Evolutionary conservation across 169 alveolate genomes (phyloP).

Genomic region (Amoebophrya sp.): DNA sequence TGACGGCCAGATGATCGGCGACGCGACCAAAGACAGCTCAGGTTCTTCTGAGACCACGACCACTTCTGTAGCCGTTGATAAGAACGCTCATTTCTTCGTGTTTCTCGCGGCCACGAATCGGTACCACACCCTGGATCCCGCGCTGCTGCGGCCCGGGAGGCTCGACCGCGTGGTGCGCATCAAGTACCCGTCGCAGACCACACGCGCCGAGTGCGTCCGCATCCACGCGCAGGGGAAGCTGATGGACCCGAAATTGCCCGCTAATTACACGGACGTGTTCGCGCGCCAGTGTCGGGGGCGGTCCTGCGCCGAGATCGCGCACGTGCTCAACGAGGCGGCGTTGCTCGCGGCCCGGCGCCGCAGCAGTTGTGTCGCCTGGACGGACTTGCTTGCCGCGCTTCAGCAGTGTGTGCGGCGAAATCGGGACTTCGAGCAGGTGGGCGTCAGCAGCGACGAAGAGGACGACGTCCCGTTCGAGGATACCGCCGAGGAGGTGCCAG

Average conservation of each 20-base stretch:
- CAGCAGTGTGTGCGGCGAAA: neutral
- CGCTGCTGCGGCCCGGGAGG: constrained; percentile 91
- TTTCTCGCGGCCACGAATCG: constrained; percentile 94
- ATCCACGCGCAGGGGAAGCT: neutral
- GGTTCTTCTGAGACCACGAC: too few species aligned
- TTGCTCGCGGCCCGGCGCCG: neutral
- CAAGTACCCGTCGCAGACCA: neutral
- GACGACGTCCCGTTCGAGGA: neutral
- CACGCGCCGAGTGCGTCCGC: neutral
- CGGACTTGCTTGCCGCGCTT: neutral
- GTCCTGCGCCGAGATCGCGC: neutral
- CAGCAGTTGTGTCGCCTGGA: neutral
- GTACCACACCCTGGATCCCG: constrained; percentile 95
- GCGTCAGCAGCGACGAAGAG: neutral
- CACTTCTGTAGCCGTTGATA: too few species aligned
- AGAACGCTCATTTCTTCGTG: neutral
- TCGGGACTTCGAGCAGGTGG: neutral
- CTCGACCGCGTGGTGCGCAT: constrained; percentile 74
- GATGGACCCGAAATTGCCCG: neutral
- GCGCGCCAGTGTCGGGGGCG: neutral
- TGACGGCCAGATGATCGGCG: neutral
- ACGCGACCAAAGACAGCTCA: neutral
- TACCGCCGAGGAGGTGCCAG: neutral
- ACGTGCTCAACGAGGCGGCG: neutral
- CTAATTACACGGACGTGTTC: neutral